These are phyloP conservation scores for Globisporangium nunn DNA, from an alignment of 352 stramenopile species.

Conservation along the genomic window DNA sequence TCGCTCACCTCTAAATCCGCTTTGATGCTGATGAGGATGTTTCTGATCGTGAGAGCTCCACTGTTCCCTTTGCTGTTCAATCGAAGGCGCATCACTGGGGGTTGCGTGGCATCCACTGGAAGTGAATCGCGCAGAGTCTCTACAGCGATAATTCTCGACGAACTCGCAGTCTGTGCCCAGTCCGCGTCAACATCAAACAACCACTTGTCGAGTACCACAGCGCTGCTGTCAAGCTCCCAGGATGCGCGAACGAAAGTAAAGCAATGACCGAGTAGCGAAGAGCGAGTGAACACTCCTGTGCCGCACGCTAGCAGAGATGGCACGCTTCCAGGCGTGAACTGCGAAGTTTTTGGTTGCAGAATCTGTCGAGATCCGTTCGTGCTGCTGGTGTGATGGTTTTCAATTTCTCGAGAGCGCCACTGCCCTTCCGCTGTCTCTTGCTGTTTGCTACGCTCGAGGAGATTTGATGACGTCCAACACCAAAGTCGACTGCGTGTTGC, in stretches of 20 bases:
- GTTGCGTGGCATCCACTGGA: background rate
- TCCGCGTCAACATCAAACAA: slow-evolving; percentile 11
- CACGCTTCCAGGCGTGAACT: background rate
- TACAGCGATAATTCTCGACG: slow-evolving; percentile 1
- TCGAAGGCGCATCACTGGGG: background rate
- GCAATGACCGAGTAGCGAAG: slow-evolving; percentile 18
- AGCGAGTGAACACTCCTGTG: slow-evolving; percentile 11
- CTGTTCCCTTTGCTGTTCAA: slow-evolving; percentile 7
- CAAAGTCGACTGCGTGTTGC: background rate
- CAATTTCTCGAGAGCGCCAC: background rate
- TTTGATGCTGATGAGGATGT: slow-evolving; percentile 1
- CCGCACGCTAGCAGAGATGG: background rate
- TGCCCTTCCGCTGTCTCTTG: background rate
- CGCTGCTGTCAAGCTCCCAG: background rate
- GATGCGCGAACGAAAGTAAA: slow-evolving; percentile 12
- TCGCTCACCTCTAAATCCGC: background rate
- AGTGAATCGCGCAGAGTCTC: background rate
- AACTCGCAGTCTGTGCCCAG: slow-evolving; percentile 5
- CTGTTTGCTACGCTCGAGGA: background rate
- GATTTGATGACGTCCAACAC: background rate
- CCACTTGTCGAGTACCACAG: slow-evolving; percentile 1
- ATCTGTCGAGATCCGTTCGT: background rate
- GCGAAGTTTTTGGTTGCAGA: background rate
- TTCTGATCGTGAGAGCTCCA: slow-evolving; percentile 1
- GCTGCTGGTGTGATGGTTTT: background rate